phyloP scores from a whole-genome alignment of 371 early-diverging fungal genomes.

The Neoconidiobolus thromboides region DNA sequence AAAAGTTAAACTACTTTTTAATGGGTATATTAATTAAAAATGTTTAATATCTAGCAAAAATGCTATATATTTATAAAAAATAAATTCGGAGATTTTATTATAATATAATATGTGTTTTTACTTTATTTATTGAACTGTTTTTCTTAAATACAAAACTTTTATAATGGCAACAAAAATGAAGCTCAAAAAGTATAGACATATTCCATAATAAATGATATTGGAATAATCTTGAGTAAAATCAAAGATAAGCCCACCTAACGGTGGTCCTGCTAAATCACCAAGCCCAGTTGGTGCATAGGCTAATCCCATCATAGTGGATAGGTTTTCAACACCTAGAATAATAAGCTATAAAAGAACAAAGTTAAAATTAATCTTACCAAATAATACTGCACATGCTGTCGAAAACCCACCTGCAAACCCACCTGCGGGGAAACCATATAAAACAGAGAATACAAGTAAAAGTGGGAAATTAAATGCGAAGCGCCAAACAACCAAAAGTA shows the following conservation, averaged over 20 bases:
- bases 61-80: too few species aligned
- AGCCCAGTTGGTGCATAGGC: background rate
- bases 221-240: background rate
- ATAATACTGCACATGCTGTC: slow-evolving; percentile 22
- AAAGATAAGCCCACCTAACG: background rate
- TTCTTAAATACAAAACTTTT: too few species aligned
- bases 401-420: slow-evolving; percentile 25
- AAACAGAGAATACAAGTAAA: slow-evolving; percentile 24
- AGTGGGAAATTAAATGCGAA: slow-evolving; percentile 22
- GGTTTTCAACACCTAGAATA: background rate
- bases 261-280: background rate
- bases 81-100: too few species aligned
- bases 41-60: too few species aligned
- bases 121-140: too few species aligned
- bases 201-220: background rate
- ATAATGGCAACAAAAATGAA: too few species aligned
- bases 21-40: too few species aligned
- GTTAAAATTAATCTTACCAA: slow-evolving; percentile 6
- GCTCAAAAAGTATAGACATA: too few species aligned
- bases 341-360: too few species aligned
- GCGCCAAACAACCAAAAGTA: slow-evolving; percentile 37
- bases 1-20: too few species aligned
- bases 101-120: too few species aligned
- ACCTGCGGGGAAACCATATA: slow-evolving; percentile 39
- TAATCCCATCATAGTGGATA: slow-evolving; percentile 1